Evolutionary conservation across 2,329 filamentous ascomycete genomes (phyloP), one percentile per base, ranked within the genome.

Genomic region (Claviceps paspali): DNA sequence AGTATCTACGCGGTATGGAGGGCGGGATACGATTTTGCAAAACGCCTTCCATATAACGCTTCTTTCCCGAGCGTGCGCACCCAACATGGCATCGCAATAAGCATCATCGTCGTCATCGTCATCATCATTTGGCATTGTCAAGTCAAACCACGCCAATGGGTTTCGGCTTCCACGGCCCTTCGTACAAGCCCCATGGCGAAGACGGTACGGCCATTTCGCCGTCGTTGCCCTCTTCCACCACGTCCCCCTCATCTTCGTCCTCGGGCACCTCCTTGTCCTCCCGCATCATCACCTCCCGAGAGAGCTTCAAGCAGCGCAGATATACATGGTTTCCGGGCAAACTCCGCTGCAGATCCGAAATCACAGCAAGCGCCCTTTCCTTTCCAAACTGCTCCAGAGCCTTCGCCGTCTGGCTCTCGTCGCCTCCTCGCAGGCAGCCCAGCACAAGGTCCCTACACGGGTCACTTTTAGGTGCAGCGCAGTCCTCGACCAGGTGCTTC

Each of bases 101-200:
- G n/a, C n/a, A n/a, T n/a, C n/a, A n/a, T n/a, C n/a, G n/a, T n/a
- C n/a, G n/a, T n/a, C n/a, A n/a, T n/a, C n/a, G n/a, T n/a, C n/a
- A n/a, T n/a, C n/a, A n/a, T n/a, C n/a, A n/a, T n/a, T n/a, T n/a
- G n/a, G n/a, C 11, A 32, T 32, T 14, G 11, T 12, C 22, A 31
- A 41, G 6, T 41, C 19, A 75, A 7, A 67, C 61, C 36, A 68
- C 57, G 5, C 73, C 73, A 45, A 76, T 76, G 0, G 73, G 72
- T 46, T 67, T 72, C 8, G 71, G 62, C 40, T 63, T 65, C 73
- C 73, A 77, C 2, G 57, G 50, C 6, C 68, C 69, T 34, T 67
- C 54, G 44, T 66, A 69, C 39, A 57, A 55, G 17, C 58, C 56
- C 72, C 73, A 76, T 12, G 53, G 56, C 34, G 45, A 44, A 30